A percentile compares a stretch with the other conserved stretches of the same genome.
Conservation (phyloP, 352 stramenopile genomes). For the Globisporangium spinosum region DNA sequence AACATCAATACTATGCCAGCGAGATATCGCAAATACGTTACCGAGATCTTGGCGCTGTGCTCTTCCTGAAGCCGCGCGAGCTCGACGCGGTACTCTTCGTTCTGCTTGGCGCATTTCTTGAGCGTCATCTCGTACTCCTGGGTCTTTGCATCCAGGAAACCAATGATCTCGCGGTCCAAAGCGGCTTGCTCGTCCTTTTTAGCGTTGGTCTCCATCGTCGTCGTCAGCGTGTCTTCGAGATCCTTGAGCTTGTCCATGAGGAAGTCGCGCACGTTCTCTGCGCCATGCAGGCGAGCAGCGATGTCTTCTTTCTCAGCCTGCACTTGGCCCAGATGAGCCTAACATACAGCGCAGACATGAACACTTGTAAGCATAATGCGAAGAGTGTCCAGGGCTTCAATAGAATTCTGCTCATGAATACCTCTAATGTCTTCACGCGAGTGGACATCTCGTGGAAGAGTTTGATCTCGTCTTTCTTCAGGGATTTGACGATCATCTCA, state of each 20-base stretch:
- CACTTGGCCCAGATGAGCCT: conserved; percentile 57
- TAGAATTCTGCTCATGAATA: conserved; percentile 11
- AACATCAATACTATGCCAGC: neutral
- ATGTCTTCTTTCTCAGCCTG: conserved; percentile 81
- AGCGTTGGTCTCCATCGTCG: conserved; percentile 40
- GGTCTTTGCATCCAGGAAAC: conserved; percentile 72
- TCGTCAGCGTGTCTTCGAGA: conserved; percentile 57
- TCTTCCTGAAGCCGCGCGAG: conserved; percentile 51
- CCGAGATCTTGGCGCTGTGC: conserved; percentile 50
- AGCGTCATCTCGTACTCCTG: conserved; percentile 70
- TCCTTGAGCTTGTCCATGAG: conserved; percentile 85
- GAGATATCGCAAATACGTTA: conserved; percentile 14
- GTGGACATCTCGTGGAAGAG: conserved; percentile 82
- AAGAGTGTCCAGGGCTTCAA: neutral
- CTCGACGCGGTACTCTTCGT: conserved; percentile 43
- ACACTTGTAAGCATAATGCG: neutral
- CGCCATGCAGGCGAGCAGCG: conserved; percentile 57
- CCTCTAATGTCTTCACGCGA: conserved; percentile 67
- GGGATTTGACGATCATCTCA: conserved; percentile 71
- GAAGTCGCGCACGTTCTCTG: conserved; percentile 79
- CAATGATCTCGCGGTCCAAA: conserved; percentile 81
- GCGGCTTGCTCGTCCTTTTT: conserved; percentile 68
- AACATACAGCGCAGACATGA: neutral
- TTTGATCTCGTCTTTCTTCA: conserved; percentile 85
- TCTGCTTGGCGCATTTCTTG: conserved; percentile 51